Evolutionary conservation across 257 asterid species (phyloP).

Genomic region (Fraxinus pennsylvanica): DNA sequence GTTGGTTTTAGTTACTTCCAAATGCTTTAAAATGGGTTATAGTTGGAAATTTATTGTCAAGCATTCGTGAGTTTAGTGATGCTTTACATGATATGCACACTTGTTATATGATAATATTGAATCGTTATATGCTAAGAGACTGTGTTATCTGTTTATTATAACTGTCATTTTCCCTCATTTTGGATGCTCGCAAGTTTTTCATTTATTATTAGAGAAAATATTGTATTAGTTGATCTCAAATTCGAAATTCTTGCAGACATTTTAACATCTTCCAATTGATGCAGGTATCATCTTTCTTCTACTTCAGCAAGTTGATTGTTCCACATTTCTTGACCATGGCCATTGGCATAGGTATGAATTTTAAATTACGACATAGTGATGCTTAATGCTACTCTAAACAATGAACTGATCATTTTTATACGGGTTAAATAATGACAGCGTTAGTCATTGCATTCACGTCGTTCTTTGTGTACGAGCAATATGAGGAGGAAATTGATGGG

Average conservation of each 20-base stretch:
- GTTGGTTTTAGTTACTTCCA: no score
- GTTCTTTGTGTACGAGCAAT: constrained; percentile 82
- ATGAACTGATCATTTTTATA: background rate
- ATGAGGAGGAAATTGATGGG: constrained; percentile 68
- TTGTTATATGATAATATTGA: background rate
- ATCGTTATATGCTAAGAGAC: background rate
- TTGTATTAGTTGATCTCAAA: background rate
- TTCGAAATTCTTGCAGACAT: background rate
- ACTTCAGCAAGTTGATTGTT: constrained; percentile 58
- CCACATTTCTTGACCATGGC: constrained; percentile 50
- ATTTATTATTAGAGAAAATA: background rate
- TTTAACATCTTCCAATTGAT: constrained; percentile 20
- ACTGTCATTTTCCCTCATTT: background rate
- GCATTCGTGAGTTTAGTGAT: no score
- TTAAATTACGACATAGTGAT: background rate
- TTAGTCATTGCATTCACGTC: constrained; percentile 59
- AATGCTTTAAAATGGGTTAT: no score
- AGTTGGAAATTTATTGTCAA: no score
- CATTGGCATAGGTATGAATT: constrained; percentile 66
- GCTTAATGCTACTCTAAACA: constrained; percentile 9
- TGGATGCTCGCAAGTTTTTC: background rate
- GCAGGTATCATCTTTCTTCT: constrained; percentile 64
- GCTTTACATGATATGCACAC: no score
- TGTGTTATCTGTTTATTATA: no score
- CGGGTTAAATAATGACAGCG: constrained; percentile 46